Evolutionary conservation across 441 rosid genomes (phyloP), one percentile per base, ranked within the genome.

Genomic region (Pelargonium cotyledonis): DNA sequence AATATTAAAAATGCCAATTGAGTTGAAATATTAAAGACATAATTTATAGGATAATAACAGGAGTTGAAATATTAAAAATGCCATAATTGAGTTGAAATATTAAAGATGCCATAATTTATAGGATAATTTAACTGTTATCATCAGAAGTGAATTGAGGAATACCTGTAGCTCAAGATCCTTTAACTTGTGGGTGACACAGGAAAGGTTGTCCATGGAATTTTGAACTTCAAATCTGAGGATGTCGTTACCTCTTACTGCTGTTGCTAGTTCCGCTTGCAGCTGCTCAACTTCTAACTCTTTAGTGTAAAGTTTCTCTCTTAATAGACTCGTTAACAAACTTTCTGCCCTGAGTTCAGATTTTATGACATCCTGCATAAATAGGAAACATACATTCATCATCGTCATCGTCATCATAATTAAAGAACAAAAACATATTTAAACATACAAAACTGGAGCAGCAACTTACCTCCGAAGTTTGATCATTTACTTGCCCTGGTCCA

Each of bases 151-250:
- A 53, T 31, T 41, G 12, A 21, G 67, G 18, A 38, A 16, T 84
- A 95, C 97, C 99, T 88, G 96, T 65, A 88, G 86, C 73, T 90
- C 97, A 68, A 86, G 84, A 67, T 92, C 96, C 72, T 85, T 90
- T 68, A 83, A 57, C 73, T 89, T 88, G 79, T 89, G 96, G 76
- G 79, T 74, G 63, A 72, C 85, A 49, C 86, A 84, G 14, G 97
- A 87, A 68, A 90, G 80, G 77, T 77, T 84, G 78, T 92, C 99
- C 85, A 81, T 51, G 65, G 87, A 83, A 72, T 81, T 86, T 69
- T 90, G 89, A 60, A 87, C 78, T 82, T 95, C 96, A 75, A 81
- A 77, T 72, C 79, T 79, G 43, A 95, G 89, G 69, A 90, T 83
- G 78, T 92, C 96, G 60, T 83, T 88, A n/a, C 95, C 86, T 70